A percentile compares a stretch with the other conserved stretches of the same genome.
Conservation (phyloP, 163 green algal species). For the Scenedesmus sp. region DNA sequence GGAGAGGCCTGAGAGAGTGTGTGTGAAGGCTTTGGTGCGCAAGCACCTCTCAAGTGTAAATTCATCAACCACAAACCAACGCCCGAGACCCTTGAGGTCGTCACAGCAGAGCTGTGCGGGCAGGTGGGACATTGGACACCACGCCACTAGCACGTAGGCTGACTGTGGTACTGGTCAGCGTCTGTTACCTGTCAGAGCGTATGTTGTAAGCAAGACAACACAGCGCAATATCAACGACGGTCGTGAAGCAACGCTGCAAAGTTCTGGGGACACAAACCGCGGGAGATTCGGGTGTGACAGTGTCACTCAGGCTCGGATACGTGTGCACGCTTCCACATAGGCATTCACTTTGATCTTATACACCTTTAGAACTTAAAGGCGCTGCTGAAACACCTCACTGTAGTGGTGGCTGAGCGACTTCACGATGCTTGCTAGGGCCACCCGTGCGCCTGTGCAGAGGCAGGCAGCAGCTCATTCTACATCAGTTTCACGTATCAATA, state of each 20-base stretch:
- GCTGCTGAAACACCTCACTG: not conserved
- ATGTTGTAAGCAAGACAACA: not conserved
- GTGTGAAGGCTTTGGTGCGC: slow-evolving; percentile 13
- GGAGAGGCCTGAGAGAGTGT: slow-evolving; percentile 17
- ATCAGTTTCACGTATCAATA: not conserved
- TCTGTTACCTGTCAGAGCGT: not conserved
- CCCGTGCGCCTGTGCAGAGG: not conserved
- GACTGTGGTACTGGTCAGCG: not conserved
- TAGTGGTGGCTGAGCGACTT: not conserved
- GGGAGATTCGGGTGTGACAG: not conserved
- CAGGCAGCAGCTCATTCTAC: not conserved
- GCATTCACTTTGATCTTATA: not conserved
- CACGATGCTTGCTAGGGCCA: not conserved
- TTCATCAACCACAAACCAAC: not conserved
- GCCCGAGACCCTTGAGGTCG: not conserved
- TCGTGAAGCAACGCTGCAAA: too few relatives aligned
- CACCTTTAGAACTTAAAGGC: not conserved
- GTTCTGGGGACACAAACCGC: not conserved
- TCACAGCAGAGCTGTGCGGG: not conserved
- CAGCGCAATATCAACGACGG: too few relatives aligned
- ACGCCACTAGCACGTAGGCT: too few relatives aligned
- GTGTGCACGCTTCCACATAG: not conserved
- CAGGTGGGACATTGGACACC: too few relatives aligned
- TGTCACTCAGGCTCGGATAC: not conserved
- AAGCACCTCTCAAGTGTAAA: slow-evolving; percentile 5